A percentile compares a stretch with the other conserved stretches of the same genome.
phyloP scores from a whole-genome alignment of 148 eudicot genomes.

The Rheum nobile region DNA sequence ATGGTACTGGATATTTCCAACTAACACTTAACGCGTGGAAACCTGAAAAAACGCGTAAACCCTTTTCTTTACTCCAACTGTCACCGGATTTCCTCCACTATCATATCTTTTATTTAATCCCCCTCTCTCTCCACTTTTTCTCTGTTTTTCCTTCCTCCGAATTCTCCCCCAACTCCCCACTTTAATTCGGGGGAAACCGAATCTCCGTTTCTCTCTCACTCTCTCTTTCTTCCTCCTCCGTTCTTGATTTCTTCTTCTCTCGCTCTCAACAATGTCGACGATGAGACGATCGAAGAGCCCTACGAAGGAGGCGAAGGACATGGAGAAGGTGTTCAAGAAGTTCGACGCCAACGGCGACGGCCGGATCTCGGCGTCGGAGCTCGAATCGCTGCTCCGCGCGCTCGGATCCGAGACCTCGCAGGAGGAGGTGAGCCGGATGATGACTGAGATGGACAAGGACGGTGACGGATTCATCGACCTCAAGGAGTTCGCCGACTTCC shows the following conservation, averaged over 20 bases:
- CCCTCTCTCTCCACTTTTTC: not conserved
- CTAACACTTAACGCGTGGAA: conserved; percentile 4
- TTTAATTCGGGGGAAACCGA: not conserved
- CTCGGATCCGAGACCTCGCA: conserved; percentile 48
- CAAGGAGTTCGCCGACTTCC: conserved; percentile 51
- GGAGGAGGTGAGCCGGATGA: conserved; percentile 44
- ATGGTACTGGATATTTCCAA: no score
- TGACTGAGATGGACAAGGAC: conserved; percentile 70
- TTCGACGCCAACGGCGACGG: conserved; percentile 85
- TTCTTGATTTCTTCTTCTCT: conserved; percentile 2
- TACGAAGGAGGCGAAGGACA: conserved; percentile 25
- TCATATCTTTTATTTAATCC: no score
- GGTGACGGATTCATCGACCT: conserved; percentile 72
- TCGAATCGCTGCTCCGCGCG: conserved; percentile 28
- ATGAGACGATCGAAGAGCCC: not conserved
- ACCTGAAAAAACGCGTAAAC: not conserved
- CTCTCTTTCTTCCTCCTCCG: not conserved
- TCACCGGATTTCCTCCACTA: not conserved
- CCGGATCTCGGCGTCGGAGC: conserved; percentile 43
- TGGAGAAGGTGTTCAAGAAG: conserved; percentile 39
- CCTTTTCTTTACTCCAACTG: not conserved
- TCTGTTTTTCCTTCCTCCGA: not conserved
- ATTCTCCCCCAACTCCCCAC: not conserved
- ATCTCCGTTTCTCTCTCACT: not conserved
- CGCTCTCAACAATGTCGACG: conserved; percentile 14